Evolutionary conservation across 2,329 filamentous ascomycete species (phyloP).

Genomic region (Calycina marina): DNA sequence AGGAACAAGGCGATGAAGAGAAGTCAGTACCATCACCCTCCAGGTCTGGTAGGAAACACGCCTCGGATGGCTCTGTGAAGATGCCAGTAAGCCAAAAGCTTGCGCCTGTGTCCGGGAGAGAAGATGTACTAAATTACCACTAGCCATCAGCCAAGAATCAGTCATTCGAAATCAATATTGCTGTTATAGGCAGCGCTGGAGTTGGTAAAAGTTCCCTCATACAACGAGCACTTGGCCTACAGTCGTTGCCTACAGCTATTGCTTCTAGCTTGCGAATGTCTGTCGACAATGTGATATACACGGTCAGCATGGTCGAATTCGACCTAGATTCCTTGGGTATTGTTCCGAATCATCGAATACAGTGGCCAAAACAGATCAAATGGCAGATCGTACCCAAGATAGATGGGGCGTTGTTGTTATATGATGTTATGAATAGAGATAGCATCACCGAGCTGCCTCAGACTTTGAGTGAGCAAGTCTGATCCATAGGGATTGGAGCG

Average conservation of each 20-base stretch:
- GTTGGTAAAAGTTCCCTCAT: constrained; percentile 57
- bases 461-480: constrained; percentile 54
- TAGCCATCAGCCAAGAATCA: constrained; percentile 20
- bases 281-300: constrained; percentile 41
- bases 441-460: constrained; percentile 62
- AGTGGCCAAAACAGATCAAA: constrained; percentile 54
- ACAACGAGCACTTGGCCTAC: constrained; percentile 43
- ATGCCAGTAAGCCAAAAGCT: constrained; percentile 16
- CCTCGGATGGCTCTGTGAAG: constrained; percentile 12
- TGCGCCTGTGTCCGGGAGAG: neutral
- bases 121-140: constrained; percentile 7
- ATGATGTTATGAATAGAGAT: constrained; percentile 69
- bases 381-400: constrained; percentile 59
- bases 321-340: constrained; percentile 52
- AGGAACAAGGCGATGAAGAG: constrained; percentile 8
- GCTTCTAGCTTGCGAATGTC: constrained; percentile 41
- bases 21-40: constrained; percentile 6
- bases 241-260: constrained; percentile 36
- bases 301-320: constrained; percentile 49
- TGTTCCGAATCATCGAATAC: constrained; percentile 40
- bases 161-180: constrained; percentile 44
- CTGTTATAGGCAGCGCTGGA: constrained; percentile 49
- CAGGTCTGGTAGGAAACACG: constrained; percentile 6
- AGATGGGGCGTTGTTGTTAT: constrained; percentile 73
- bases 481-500: neutral